Evolutionary conservation across 176 grass and related monocot genomes (phyloP).

Genomic region (Chrysopogon serrulatus): DNA sequence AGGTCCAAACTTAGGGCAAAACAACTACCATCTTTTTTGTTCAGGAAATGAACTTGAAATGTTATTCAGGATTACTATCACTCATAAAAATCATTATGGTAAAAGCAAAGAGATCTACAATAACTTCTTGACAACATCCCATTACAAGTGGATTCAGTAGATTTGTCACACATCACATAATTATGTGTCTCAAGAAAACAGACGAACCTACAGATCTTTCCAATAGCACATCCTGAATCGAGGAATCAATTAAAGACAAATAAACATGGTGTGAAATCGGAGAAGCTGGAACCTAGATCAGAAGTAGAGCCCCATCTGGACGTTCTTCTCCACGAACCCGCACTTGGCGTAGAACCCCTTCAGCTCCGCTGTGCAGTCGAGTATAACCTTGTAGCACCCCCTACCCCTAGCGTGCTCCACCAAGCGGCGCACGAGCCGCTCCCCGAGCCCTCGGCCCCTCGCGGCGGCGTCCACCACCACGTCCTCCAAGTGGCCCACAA

Average conservation of each 20-base stretch:
- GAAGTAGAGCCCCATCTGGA: conserved; percentile 92
- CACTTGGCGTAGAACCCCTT: conserved; percentile 72
- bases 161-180: not conserved
- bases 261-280: not conserved
- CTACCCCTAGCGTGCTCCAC: conserved; percentile 55
- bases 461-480: conserved; percentile 61
- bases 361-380: conserved; percentile 65
- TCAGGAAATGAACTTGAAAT: not conserved
- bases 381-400: conserved; percentile 87
- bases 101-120: not conserved
- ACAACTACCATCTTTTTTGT: too few relatives aligned
- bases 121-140: not conserved
- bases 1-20: not conserved
- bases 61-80: not conserved
- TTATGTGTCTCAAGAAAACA: not conserved
- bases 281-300: conserved; percentile 47
- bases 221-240: not conserved
- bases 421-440: conserved; percentile 55
- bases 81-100: not conserved
- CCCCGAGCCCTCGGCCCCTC: conserved; percentile 48
- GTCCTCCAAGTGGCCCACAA: conserved; percentile 79
- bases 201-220: not conserved
- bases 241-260: not conserved
- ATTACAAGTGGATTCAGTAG: not conserved
- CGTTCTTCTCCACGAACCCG: conserved; percentile 75